Percentiles rank a stretch among this genome's conserved stretches.
Evolutionary conservation across 2,329 filamentous ascomycete species (phyloP).

Genomic region (Diaporthe aspalathi): DNA sequence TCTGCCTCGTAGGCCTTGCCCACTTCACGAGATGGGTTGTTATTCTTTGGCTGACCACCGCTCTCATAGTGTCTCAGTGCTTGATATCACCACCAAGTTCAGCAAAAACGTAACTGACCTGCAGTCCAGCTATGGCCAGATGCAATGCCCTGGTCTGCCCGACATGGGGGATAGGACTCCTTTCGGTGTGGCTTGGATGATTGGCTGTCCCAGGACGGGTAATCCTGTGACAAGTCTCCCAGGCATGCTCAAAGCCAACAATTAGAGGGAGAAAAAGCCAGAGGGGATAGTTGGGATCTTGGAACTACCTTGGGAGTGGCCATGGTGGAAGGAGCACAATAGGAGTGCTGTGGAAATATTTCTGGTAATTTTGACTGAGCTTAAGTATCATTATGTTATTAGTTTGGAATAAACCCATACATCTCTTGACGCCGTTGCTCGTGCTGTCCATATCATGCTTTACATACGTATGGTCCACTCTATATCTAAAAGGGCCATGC

Average conservation of each 20-base stretch:
- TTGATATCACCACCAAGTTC: not conserved
- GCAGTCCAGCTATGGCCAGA: conserved; percentile 1
- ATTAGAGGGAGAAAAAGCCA: not conserved
- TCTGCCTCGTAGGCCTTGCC: not conserved
- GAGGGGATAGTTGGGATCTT: not conserved
- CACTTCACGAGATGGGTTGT: no score
- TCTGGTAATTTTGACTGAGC: not conserved
- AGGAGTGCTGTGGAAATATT: not conserved
- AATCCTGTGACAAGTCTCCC: not conserved
- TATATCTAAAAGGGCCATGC: not conserved
- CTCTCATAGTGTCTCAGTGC: not conserved
- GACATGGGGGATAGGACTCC: not conserved
- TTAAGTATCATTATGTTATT: not conserved
- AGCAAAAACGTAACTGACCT: not conserved
- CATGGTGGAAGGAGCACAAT: not conserved
- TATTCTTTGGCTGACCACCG: not conserved
- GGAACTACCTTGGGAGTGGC: not conserved
- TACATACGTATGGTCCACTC: no score
- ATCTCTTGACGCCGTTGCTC: not conserved
- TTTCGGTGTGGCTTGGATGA: not conserved
- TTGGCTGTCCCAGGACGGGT: not conserved
- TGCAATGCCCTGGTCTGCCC: not conserved
- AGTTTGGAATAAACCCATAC: not conserved
- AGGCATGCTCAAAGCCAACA: not conserved
- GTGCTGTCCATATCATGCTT: not conserved